Evolutionary conservation across 2,329 filamentous ascomycete genomes (phyloP).

Genomic region (Colletotrichum lentis): DNA sequence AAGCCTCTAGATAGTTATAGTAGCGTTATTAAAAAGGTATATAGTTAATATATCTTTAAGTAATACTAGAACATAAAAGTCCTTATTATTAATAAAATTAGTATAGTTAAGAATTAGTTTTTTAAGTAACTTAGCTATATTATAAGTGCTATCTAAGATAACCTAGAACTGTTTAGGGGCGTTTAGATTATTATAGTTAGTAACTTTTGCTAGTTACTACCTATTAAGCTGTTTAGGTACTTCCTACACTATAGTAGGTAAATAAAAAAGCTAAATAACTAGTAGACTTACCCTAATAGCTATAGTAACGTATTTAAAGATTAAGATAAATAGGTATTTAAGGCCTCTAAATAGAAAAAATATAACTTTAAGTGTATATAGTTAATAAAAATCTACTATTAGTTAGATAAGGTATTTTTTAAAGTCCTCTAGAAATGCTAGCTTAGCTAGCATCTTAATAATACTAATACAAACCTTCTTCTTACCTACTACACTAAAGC

Average conservation of each 20-base stretch:
- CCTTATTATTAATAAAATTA: constrained; percentile 71
- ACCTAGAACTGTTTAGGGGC: background rate
- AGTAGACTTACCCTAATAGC: too few relatives aligned
- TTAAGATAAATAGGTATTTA: constrained; percentile 68
- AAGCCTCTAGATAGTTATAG: background rate
- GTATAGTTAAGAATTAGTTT: constrained; percentile 72
- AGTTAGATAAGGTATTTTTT: constrained; percentile 63
- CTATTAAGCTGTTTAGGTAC: background rate
- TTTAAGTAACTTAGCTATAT: constrained; percentile 66
- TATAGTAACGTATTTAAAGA: constrained; percentile 49
- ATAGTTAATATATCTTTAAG: constrained; percentile 44
- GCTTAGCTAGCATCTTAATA: constrained; percentile 52
- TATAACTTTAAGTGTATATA: constrained; percentile 63
- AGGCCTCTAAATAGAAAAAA: constrained; percentile 62
- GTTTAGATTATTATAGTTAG: constrained; percentile 18
- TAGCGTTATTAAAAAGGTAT: background rate
- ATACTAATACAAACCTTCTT: constrained; percentile 51
- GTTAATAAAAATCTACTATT: constrained; percentile 64
- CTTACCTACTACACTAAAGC: constrained; percentile 55
- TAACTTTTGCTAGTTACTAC: constrained; percentile 17
- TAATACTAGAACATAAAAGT: constrained; percentile 58
- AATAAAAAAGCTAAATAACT: background rate
- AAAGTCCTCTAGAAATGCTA: constrained; percentile 64
- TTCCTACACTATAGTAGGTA: background rate
- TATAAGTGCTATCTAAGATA: background rate